Conservation (phyloP, 1,284 basidiomycete species). For the Malassezia restricta region DNA sequence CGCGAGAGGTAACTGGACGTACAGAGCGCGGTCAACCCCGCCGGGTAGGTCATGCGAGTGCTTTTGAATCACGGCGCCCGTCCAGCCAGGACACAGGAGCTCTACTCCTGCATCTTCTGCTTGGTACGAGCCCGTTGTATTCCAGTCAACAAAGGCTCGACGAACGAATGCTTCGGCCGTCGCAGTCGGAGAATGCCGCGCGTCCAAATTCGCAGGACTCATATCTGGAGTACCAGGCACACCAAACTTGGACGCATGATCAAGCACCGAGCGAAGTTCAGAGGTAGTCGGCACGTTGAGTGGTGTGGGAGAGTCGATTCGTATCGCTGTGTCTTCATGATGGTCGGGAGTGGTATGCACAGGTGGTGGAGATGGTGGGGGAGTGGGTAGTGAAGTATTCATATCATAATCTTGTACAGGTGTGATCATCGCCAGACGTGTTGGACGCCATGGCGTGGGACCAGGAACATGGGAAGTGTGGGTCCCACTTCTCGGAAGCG, state of each 20-base stretch:
- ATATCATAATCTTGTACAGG: neutral
- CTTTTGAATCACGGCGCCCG: conserved; percentile 24
- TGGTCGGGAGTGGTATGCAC: neutral
- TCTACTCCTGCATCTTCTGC: conserved; percentile 33
- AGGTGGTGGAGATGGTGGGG: neutral
- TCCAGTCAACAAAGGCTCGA: conserved; percentile 23
- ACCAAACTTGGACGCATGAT: conserved; percentile 5
- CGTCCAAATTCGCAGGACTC: conserved; percentile 29
- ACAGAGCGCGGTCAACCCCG: conserved; percentile 21
- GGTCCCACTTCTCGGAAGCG: neutral
- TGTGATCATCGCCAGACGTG: too few species aligned
- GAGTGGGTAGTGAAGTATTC: neutral
- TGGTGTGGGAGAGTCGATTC: neutral
- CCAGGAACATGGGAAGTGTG: too few species aligned
- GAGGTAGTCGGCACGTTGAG: neutral
- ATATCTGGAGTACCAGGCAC: conserved; percentile 35
- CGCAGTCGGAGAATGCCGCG: conserved; percentile 23
- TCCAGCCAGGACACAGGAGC: conserved; percentile 33
- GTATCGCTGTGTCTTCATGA: neutral
- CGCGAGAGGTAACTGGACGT: conserved; percentile 29
- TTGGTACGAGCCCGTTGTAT: conserved; percentile 8
- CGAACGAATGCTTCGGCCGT: conserved; percentile 27
- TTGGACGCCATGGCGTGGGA: too few species aligned
- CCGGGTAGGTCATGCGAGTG: neutral
- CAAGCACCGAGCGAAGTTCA: neutral